Evolutionary conservation across 2,329 filamentous ascomycete species (phyloP), one percentile per base, ranked within the genome.

Genomic region (Fusarium miscanthi): DNA sequence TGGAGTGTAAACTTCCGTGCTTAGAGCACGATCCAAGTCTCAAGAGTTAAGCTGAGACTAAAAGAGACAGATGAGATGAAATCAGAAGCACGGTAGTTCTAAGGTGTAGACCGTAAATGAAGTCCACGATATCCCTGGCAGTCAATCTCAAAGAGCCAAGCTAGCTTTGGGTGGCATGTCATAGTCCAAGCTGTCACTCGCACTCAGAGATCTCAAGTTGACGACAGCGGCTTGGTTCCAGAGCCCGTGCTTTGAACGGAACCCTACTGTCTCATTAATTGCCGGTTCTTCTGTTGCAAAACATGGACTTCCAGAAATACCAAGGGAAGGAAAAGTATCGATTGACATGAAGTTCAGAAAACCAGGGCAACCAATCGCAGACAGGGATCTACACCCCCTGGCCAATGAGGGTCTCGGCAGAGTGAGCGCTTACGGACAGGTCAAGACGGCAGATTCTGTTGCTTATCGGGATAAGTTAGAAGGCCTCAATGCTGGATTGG

Each of bases 321-420:
- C 19, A 40, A 30, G 33, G 33, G 59, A 42, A 30, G 25, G 31
- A 38, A 64, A 51, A 58, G 41, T 45, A 51, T 52, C 31, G 27
- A 63, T 49, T 58, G 46, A 57, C 52, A 38, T 69, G 63, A 41
- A 57, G 51, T 31, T 53, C 25, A 59, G 35, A 77, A 52, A 76
- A 40, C 9, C 69, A 77, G 76, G 76, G 76, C 76, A 69, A 62
- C 76, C 74, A 77, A 77, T 77, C 63, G 62, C 23, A 7, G 21
- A 25, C 27, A 31, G 8, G 37, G 40, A 48, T 57, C 45, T 66
- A 52, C 30, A 41, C 21, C 53, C 66, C 53, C 61, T 53, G 63
- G 48, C 76, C 76, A 77, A 77, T 77, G 56, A 65, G 16, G 51
- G 43, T 42, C 49, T 43, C 41, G 64, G 42, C 40, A 56, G 27